Base-by-base conservation (phyloP, 768 basidiomycete species). In the Amanita pseudoporphyria region DNA sequence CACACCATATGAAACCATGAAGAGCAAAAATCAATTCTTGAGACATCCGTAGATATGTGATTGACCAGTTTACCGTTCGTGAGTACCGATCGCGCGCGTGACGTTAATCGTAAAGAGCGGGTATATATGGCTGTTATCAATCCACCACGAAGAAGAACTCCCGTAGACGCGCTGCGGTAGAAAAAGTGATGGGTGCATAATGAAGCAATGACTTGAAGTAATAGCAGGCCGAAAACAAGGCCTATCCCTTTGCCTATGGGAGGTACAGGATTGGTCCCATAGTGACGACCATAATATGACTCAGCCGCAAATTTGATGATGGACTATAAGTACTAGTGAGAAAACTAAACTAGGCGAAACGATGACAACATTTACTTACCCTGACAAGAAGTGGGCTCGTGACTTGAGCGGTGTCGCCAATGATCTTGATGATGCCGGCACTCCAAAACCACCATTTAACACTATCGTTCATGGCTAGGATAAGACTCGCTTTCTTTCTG, bases 1-100 rank as follows among this genome's bases (percentile, higher is more conserved):
- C 64, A 21, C 45, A 67, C 70, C 74, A 91, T 82, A 56, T 89
- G 87, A 64, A 89, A 86, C 67, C 82, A 87, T 16, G 82, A 72
- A 57, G 78, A 73, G 57, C 84, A 86, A 57, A 92, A 96, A 61
- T 97, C 92, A 60, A 97, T 87, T 18, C 93, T 78, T 24, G 87
- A 91, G 18, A 94, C 81, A 60, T 93, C 91, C 1, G 87, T 90
- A 5, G 88, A 91, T 53, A 98, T 94, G 67, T 95, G 91, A 56
- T 92, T 94, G 54, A 96, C 84, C 9, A 96, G 76, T 60, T 86
- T 86, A 18, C 92, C 94, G 58, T 90, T 96, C 1, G 87, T 80
- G 37, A 94, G 74, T 7, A 78, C 81, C 1, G 82, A 81, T 6
- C 94, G 78, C 5, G 90, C 80, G 36, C 88, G 82, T 14, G 86